Conservation (phyloP, 2,329 filamentous ascomycete genomes). For the Cryphonectria japonica region DNA sequence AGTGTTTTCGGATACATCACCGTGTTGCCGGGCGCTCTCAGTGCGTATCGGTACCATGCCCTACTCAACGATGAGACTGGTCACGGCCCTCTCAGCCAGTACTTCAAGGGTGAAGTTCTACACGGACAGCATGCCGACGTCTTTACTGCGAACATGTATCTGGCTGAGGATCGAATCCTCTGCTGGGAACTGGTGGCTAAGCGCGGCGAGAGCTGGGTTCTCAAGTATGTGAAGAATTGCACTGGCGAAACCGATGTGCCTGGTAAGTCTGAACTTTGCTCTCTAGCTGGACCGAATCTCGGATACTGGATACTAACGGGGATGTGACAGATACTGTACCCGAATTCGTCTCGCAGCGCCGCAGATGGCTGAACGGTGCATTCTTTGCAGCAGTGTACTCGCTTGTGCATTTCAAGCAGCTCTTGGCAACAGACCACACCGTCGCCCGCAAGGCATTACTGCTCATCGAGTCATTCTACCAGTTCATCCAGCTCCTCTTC, state of each 20-base stretch:
- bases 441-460: constrained; percentile 86
- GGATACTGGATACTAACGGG: constrained; percentile 33
- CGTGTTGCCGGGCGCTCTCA: constrained; percentile 90
- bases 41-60: constrained; percentile 93
- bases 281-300: constrained; percentile 1
- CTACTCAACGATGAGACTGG: constrained; percentile 96
- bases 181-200: constrained; percentile 98
- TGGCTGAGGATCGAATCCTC: constrained; percentile 86
- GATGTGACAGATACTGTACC: constrained; percentile 77
- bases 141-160: constrained; percentile 96
- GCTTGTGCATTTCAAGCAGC: constrained; percentile 89
- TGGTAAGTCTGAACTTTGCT: constrained; percentile 52
- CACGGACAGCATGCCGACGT: constrained; percentile 96
- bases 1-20: constrained; percentile 99
- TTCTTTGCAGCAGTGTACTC: constrained; percentile 99
- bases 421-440: constrained; percentile 92
- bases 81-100: constrained; percentile 92
- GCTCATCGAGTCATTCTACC: constrained; percentile 94
- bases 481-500: constrained; percentile 89
- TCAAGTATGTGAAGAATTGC: constrained; percentile 97
- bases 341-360: constrained; percentile 94
- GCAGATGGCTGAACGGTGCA: constrained; percentile 96
- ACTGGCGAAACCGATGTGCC: constrained; percentile 98
- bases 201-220: constrained; percentile 89
- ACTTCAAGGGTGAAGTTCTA: constrained; percentile 98